phyloP scores from a whole-genome alignment of 306 rosid genomes.

The Vigna angularis region DNA sequence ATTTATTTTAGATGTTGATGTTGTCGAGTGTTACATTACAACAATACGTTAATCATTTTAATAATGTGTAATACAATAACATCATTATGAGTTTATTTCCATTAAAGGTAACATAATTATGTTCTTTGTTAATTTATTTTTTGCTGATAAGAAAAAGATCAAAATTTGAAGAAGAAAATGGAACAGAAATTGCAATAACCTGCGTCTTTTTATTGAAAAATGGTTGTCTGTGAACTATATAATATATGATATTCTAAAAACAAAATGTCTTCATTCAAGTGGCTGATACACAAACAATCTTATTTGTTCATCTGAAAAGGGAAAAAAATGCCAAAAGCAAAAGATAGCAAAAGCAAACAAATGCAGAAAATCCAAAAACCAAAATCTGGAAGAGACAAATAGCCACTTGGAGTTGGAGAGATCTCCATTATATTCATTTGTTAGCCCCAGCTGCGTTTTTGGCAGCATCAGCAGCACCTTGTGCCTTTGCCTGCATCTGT shows the following conservation, averaged over 20 bases:
- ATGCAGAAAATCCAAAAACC: neutral
- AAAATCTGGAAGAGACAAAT: neutral
- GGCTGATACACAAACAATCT: neutral
- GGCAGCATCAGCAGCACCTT: conserved; percentile 41
- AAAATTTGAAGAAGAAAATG: neutral
- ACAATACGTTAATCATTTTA: too few species aligned
- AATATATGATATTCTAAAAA: neutral
- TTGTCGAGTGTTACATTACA: too few species aligned
- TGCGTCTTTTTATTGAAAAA: neutral
- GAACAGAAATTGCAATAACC: neutral
- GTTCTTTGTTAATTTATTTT: too few species aligned
- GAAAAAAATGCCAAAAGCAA: neutral
- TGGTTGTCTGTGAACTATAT: neutral
- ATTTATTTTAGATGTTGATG: too few species aligned
- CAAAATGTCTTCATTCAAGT: conserved; percentile 1
- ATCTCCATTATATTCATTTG: conserved; percentile 30
- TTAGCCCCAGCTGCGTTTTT: conserved; percentile 41
- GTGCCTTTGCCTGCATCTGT: conserved; percentile 48
- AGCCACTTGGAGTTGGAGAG: conserved; percentile 21
- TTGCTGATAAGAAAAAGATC: too few species aligned
- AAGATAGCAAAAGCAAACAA: neutral
- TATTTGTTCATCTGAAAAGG: neutral
- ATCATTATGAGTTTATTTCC: too few species aligned
- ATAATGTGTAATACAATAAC: too few species aligned
- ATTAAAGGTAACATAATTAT: too few species aligned